A percentile compares a stretch with the other conserved stretches of the same genome.
Evolutionary conservation across 345 rosid species (phyloP).

Genomic region (Psidium friedrichsthalianum): DNA sequence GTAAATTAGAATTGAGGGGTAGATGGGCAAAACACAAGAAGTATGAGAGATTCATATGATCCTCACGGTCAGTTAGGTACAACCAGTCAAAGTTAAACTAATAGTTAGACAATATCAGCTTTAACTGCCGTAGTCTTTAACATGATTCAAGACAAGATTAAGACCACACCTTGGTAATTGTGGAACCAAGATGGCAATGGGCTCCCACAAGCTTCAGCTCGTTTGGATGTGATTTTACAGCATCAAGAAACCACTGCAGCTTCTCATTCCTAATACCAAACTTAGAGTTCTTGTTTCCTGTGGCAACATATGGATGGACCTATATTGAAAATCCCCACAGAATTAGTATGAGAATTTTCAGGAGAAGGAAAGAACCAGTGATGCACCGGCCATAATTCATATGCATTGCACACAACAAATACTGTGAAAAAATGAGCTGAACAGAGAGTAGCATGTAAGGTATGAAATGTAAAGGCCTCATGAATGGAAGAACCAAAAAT

Average conservation of each 20-base stretch:
- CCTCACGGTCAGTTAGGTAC: background rate
- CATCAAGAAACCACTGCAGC: constrained; percentile 96
- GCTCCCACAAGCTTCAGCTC: constrained; percentile 95
- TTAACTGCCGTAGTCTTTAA: background rate
- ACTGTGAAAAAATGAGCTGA: background rate
- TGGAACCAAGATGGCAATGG: constrained; percentile 98
- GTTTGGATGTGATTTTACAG: constrained; percentile 73
- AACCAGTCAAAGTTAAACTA: background rate
- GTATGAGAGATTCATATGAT: background rate
- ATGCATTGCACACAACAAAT: background rate
- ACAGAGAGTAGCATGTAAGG: background rate
- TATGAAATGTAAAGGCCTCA: background rate
- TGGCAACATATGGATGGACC: constrained; percentile 99
- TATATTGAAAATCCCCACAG: background rate
- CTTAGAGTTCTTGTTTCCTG: constrained; percentile 96
- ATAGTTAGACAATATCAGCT: background rate
- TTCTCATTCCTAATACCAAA: constrained; percentile 98
- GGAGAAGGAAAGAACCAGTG: background rate
- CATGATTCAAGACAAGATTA: background rate
- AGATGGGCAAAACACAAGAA: background rate
- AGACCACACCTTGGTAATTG: constrained; percentile 75
- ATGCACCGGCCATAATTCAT: background rate
- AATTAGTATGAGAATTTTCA: background rate
- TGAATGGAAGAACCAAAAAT: background rate
- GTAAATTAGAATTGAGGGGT: background rate